Base-by-base conservation (phyloP, 306 rosid genomes). In the Mimosa bimucronata region DNA sequence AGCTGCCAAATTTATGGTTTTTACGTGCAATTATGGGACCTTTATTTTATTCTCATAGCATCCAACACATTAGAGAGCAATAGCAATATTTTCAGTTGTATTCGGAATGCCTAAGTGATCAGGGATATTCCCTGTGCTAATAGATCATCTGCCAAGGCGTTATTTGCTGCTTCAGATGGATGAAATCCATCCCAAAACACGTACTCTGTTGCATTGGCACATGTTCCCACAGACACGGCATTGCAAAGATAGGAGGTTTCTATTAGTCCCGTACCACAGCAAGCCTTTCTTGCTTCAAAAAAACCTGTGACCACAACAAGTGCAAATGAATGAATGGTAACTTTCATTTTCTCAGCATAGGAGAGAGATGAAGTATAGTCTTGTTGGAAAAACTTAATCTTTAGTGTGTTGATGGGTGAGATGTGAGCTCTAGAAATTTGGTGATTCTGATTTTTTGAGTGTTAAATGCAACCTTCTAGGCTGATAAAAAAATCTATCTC, bases 141-240 rank as follows among this genome's bases (percentile, higher is more conserved):
- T 67, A 90, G 87, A 72, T 48, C 71, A 14, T 73, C 84, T 40
- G 92, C 91, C 89, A 90, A 48, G 64, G 86, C 85, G 75, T 86
- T 50, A 58, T 90, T 88, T 23, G 94, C 90, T 0, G 87, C 74
- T 88, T 85, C 86, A 34, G 92, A 87, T 55, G 91, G 94, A 85
- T 90, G 92, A 75, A 87, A 88, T 40, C 94, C 92, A 48, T 90
- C 91, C 92, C 92, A 90, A 73, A 85, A 90, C 60, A 87, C 88
- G 42, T 88, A 90, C 37, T 79, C 85, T 2, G 85, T 90, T 12
- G 86, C 94, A 30, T 90, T 88, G 34, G 75, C 46, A 70, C 94
- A 88, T 55, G 94, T 88, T 52, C 92, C 92, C 8, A 74, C 8
- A 8, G 92, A 88, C 67, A 66, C 26, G 29, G 83, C 66, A 84